Conservation (phyloP, 495 filamentous ascomycete species). For the Talaromyces adpressus region DNA sequence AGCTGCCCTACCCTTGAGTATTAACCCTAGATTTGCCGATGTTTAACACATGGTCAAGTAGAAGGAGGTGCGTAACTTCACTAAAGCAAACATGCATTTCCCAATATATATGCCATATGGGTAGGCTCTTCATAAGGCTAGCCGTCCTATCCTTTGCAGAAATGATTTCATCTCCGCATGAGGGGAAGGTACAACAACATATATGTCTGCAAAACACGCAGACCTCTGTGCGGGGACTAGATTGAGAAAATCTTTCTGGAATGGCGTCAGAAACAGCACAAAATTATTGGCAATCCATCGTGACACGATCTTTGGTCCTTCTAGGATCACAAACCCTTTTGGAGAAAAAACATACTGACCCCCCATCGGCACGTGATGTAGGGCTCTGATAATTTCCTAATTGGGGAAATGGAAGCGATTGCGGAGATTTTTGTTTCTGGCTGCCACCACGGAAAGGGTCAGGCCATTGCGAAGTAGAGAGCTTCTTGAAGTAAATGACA, state of each 20-base stretch:
- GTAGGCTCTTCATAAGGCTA: no score
- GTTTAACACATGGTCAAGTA: not conserved
- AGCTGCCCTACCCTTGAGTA: no score
- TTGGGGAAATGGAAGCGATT: not conserved
- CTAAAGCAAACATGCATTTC: not conserved
- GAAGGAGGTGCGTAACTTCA: not conserved
- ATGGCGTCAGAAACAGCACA: not conserved
- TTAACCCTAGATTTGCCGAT: no score
- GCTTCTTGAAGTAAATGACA: not conserved
- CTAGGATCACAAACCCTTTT: not conserved
- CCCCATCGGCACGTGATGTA: not conserved
- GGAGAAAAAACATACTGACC: not conserved
- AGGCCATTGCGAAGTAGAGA: not conserved
- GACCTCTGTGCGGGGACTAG: not conserved
- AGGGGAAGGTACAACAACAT: not conserved
- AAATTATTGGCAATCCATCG: not conserved
- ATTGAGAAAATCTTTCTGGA: not conserved
- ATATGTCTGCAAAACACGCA: not conserved
- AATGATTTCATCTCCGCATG: not conserved
- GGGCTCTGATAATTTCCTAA: not conserved
- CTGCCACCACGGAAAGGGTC: not conserved
- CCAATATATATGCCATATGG: not conserved
- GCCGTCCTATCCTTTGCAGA: not conserved
- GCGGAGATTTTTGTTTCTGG: no score
- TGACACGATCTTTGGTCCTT: not conserved